These are phyloP conservation scores for Chytridium lagenaria DNA, from an alignment of 371 early-diverging fungal species.

Conservation along the genomic window DNA sequence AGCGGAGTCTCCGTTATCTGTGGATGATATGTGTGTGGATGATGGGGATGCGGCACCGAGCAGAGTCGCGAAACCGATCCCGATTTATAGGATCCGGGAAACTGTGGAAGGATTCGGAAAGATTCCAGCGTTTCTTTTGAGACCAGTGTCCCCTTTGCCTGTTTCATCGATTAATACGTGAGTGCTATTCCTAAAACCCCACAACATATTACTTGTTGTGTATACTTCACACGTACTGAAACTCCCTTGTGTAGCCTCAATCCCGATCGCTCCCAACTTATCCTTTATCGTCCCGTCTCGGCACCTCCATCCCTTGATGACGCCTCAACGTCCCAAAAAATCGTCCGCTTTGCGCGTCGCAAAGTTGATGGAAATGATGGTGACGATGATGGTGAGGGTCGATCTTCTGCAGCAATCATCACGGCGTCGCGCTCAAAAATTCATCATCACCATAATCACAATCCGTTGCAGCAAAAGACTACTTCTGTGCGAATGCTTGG, in stretches of 20 bases:
- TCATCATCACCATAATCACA: background rate
- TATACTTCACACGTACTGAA: background rate
- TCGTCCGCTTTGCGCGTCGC: background rate
- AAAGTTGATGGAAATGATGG: background rate
- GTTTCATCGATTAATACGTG: background rate
- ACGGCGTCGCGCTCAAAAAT: background rate
- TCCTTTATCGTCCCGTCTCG: background rate
- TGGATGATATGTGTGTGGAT: too few species aligned
- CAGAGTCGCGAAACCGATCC: too few species aligned
- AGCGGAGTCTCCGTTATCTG: too few species aligned
- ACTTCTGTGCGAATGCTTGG: too few species aligned
- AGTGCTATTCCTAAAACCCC: too few species aligned
- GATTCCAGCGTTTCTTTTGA: background rate
- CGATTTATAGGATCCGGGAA: background rate
- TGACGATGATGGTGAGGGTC: constrained; percentile 5
- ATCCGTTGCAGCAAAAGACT: too few species aligned
- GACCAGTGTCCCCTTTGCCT: background rate
- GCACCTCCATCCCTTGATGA: background rate
- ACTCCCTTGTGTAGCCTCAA: background rate
- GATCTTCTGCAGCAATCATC: too few species aligned
- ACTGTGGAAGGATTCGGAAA: too few species aligned
- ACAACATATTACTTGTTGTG: too few species aligned
- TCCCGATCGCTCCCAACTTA: background rate
- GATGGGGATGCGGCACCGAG: too few species aligned
- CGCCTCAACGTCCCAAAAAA: background rate